Percentiles rank a stretch among this genome's conserved stretches.
phyloP scores from a whole-genome alignment of 1,139 yeast genomes.

The Debaryomyces sp. region DNA sequence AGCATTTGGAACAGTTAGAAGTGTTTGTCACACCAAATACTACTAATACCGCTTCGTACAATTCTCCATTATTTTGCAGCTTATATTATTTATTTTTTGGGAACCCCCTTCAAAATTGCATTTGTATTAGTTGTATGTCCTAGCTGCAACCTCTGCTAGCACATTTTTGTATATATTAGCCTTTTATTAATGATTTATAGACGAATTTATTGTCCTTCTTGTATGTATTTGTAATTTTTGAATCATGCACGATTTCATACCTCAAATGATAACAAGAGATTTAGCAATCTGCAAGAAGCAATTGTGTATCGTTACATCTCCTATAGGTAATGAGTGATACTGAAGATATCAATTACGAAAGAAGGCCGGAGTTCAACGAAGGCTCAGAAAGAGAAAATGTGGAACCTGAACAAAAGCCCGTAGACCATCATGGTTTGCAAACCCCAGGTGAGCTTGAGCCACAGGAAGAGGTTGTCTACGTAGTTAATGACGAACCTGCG shows the following conservation, averaged over 20 bases:
- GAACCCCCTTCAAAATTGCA: neutral
- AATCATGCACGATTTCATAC: conserved; percentile 1
- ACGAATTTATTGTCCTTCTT: neutral
- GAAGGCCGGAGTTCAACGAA: conserved; percentile 10
- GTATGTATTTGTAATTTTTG: neutral
- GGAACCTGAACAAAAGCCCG: conserved; percentile 15
- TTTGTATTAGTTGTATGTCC: neutral
- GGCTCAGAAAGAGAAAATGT: conserved; percentile 12
- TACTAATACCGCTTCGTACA: neutral
- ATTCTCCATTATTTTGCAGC: neutral
- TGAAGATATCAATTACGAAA: conserved; percentile 20
- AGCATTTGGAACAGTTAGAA: conserved; percentile 42
- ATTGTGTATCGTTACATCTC: neutral
- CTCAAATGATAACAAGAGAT: conserved; percentile 2
- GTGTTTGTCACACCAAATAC: neutral
- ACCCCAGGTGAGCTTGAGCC: conserved; percentile 22
- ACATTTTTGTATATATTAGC: conserved; percentile 1
- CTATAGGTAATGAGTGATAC: conserved; percentile 20
- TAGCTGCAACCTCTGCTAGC: neutral
- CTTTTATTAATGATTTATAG: neutral
- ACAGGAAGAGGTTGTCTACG: conserved; percentile 37
- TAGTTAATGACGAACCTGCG: conserved; percentile 28
- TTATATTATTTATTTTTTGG: neutral
- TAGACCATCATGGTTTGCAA: conserved; percentile 31
- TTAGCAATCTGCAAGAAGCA: neutral